A percentile compares a stretch with the other conserved stretches of the same genome.
phyloP scores from a whole-genome alignment of 768 basidiomycete genomes.

The Termitomyces sp. region DNA sequence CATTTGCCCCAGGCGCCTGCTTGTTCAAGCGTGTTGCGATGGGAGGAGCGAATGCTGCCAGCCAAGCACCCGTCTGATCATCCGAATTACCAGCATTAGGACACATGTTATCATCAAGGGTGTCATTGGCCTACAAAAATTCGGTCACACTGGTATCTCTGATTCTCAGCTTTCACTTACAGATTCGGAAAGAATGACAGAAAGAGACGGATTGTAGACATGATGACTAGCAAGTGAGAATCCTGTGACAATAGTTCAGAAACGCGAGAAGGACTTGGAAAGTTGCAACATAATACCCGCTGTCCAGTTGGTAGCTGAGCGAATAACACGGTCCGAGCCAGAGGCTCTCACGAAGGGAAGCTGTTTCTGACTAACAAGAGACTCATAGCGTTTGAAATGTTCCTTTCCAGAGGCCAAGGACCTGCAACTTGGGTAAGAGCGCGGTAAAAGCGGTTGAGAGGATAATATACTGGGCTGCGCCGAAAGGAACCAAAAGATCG shows the following conservation, averaged over 20 bases:
- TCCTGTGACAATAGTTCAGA: constrained; percentile 35
- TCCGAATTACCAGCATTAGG: constrained; percentile 48
- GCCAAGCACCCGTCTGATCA: constrained; percentile 49
- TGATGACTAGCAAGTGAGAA: constrained; percentile 52
- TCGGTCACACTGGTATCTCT: neutral
- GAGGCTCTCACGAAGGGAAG: constrained; percentile 50
- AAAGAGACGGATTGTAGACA: constrained; percentile 41
- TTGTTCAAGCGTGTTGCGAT: constrained; percentile 59
- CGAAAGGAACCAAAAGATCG: constrained; percentile 62
- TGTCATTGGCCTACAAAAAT: constrained; percentile 43
- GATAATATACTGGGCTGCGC: constrained; percentile 54
- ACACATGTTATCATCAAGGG: constrained; percentile 66
- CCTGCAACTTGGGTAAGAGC: constrained; percentile 16
- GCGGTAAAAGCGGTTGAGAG: neutral
- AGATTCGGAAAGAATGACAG: constrained; percentile 54
- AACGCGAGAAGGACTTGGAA: neutral
- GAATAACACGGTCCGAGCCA: constrained; percentile 54
- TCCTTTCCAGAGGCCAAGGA: constrained; percentile 44
- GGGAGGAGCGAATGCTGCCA: constrained; percentile 46
- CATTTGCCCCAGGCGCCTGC: constrained; percentile 58
- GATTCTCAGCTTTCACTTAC: constrained; percentile 28
- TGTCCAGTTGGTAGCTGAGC: constrained; percentile 70
- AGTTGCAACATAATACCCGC: constrained; percentile 41
- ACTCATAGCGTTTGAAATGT: constrained; percentile 51
- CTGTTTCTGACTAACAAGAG: constrained; percentile 38